Conservation (phyloP, 1,284 basidiomycete genomes). For the Sporisorium sorghi region DNA sequence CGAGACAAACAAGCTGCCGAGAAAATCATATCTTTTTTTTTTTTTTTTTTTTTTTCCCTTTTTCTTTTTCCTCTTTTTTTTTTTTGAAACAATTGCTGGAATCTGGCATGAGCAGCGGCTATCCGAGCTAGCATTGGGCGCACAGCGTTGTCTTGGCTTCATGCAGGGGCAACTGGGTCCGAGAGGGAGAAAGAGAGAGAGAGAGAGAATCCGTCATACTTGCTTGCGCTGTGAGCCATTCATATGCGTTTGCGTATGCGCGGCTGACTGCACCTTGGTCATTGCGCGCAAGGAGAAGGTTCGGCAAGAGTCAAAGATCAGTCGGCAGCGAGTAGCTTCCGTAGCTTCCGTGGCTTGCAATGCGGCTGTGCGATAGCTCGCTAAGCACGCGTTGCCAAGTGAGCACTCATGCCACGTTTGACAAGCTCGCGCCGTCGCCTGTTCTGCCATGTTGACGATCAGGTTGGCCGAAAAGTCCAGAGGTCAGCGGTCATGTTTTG, state of each 20-base stretch:
- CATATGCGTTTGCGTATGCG: not conserved
- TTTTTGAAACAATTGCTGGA: too few relatives aligned
- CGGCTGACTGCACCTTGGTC: not conserved
- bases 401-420: not conserved
- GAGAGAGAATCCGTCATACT: too few relatives aligned
- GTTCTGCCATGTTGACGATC: not conserved
- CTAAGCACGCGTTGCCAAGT: conserved; percentile 7
- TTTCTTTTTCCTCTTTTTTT: too few relatives aligned
- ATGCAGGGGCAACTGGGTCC: too few relatives aligned
- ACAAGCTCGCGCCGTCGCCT: not conserved
- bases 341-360: not conserved
- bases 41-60: not conserved
- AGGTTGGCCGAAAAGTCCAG: not conserved
- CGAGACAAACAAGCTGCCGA: not conserved
- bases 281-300: not conserved
- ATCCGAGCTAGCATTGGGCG: too few relatives aligned
- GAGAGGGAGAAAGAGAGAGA: too few relatives aligned
- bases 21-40: too few relatives aligned
- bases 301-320: not conserved
- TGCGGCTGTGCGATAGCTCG: conserved; percentile 23
- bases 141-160: too few relatives aligned
- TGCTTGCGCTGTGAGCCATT: too few relatives aligned
- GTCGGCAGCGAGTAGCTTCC: not conserved
- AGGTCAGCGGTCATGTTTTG: not conserved
- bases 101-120: too few relatives aligned